Evolutionary conservation across 2,329 filamentous ascomycete genomes (phyloP).

Genomic region (Cryphonectria japonica): DNA sequence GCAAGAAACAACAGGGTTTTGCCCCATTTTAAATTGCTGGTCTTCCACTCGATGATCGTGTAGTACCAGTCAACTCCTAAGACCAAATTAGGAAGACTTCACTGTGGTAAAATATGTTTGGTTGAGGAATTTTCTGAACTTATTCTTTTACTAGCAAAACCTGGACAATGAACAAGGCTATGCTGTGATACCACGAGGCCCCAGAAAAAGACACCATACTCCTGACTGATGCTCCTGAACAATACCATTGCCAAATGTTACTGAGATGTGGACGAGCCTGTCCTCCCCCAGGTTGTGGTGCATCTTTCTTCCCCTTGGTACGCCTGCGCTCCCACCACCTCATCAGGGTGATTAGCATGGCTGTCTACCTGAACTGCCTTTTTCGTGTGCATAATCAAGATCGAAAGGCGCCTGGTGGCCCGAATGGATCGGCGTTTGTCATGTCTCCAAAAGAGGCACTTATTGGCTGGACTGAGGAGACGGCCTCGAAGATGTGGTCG

Average conservation of each 20-base stretch:
- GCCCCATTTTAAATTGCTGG: too few species aligned
- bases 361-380: neutral
- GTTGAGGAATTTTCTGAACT: neutral
- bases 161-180: neutral
- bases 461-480: slow-evolving; percentile 29
- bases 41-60: too few species aligned
- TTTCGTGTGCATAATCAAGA: slow-evolving; percentile 7
- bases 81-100: neutral
- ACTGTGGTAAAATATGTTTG: neutral
- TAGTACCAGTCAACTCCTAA: too few species aligned
- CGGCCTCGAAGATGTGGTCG: slow-evolving; percentile 28
- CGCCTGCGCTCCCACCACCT: neutral
- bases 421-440: slow-evolving; percentile 17
- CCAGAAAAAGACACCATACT: neutral
- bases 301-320: neutral
- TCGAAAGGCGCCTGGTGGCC: slow-evolving; percentile 2
- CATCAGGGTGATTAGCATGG: neutral
- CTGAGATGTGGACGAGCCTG: neutral
- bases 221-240: neutral
- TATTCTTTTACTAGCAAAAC: neutral
- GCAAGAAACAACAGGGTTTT: too few species aligned
- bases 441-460: slow-evolving; percentile 28
- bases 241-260: neutral
- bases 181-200: neutral
- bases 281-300: neutral